Percentiles rank a stretch among this genome's conserved stretches.
Conservation (phyloP, 2,329 filamentous ascomycete species). For the Monosporascus sp. region DNA sequence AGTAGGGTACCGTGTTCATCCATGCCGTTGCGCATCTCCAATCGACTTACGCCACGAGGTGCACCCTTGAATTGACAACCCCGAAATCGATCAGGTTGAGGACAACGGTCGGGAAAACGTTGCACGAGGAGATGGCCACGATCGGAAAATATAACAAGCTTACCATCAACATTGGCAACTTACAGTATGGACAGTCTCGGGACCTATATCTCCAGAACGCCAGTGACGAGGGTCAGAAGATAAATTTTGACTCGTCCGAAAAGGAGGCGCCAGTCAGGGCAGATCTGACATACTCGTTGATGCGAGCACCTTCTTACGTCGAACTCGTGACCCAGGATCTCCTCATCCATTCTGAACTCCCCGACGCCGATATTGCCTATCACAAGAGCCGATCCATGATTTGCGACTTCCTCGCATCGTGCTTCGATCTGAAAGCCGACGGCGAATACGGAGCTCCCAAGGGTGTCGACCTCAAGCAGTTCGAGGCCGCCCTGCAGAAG, state of each 20-base stretch:
- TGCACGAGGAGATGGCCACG: constrained; percentile 26
- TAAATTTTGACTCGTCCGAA: background rate
- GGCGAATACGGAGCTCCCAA: constrained; percentile 29
- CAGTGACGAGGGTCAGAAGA: constrained; percentile 5
- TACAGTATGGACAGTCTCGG: constrained; percentile 57
- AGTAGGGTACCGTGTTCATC: constrained; percentile 51
- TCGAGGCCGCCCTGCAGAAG: constrained; percentile 16
- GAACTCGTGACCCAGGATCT: constrained; percentile 9
- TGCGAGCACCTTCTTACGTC: constrained; percentile 3
- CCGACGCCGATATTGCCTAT: constrained; percentile 37
- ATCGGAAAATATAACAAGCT: constrained; percentile 21
- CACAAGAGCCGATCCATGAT: constrained; percentile 46
- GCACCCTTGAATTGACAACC: constrained; percentile 37
- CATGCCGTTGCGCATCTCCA: constrained; percentile 58
- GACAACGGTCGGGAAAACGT: constrained; percentile 33
- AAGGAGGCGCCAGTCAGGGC: constrained; percentile 26
- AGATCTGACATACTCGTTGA: constrained; percentile 28
- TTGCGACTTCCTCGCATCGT: constrained; percentile 41
- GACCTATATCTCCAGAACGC: constrained; percentile 43
- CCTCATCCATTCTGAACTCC: constrained; percentile 18
- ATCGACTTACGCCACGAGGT: constrained; percentile 48
- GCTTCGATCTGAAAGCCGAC: constrained; percentile 33
- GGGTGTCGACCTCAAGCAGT: constrained; percentile 3
- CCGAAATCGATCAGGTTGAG: constrained; percentile 30
- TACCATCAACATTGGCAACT: constrained; percentile 40